Evolutionary conservation across 331 rosid genomes (phyloP), one percentile per base, ranked within the genome.

Genomic region (Acacia concinna): DNA sequence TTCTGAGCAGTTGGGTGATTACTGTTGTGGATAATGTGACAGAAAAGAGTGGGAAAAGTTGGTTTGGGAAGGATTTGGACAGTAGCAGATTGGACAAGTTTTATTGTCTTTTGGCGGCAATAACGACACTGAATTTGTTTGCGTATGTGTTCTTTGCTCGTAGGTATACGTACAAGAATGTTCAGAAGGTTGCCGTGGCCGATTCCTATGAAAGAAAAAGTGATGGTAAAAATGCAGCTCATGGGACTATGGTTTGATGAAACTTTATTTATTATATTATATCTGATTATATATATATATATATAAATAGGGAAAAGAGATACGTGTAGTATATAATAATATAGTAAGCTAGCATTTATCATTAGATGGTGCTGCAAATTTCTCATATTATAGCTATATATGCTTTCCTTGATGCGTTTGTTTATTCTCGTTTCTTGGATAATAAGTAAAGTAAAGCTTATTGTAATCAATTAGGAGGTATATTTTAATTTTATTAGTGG

Each of bases 111-210:
- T 69, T 88, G 76, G 87, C 86, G 12, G 84, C 14, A 0, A 80
- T 90, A 21, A 21, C 84, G 2, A 79, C 92, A 0, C 79, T 78
- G 69, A 87, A 95, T 69, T 59, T 89, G 77, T 84, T 79, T 69
- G 37, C 84, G 28, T 94, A 81, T 73, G 93, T 89, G 43, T 83
- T 87, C 81, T 20, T 95, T 82, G 97, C 99, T 40, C 86, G 94
- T 15, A 70, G 90, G 47, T 95, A 93, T 75, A 83, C 94, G 4
- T 95, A 95, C 85, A 95, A 95, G 79, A 90, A 79, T 78, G 96
- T 90, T 69, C 96, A 95, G 86, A 90, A 84, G 71, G 80, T 88
- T 25, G 94, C 73, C 0, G 97, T 88, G 49, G 92, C 80, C 4
- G 92, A 87, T 66, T 86, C 85, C 76, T 79, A 63, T 64, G 88